Conservation (phyloP, 2,329 filamentous ascomycete genomes). For the Paramyrothecium roridum region DNA sequence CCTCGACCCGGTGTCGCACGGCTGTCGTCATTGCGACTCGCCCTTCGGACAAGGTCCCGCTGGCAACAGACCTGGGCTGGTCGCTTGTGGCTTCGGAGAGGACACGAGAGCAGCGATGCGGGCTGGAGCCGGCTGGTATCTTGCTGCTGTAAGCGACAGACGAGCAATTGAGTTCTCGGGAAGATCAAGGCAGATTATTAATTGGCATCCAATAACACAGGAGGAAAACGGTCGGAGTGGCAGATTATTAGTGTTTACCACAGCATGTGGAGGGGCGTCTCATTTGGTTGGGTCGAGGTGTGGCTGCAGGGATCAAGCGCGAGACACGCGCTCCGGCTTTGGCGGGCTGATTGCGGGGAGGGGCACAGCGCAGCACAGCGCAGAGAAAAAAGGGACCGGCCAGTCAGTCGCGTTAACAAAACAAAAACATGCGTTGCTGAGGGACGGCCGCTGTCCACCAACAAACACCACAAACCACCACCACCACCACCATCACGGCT, state of each 20-base stretch:
- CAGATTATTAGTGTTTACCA: background rate
- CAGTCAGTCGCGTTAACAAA: conserved; percentile 14
- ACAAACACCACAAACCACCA: conserved; percentile 5
- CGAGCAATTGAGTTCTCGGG: too few relatives aligned
- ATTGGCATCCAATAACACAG: background rate
- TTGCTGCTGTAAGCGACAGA: too few relatives aligned
- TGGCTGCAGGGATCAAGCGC: background rate
- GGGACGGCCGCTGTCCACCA: conserved; percentile 5
- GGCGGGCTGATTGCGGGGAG: conserved; percentile 3
- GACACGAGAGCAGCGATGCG: too few relatives aligned
- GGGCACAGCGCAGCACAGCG: background rate
- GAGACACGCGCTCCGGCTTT: background rate
- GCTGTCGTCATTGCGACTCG: conserved; percentile 7
- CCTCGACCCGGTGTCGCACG: conserved; percentile 21
- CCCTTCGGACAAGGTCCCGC: conserved; percentile 11
- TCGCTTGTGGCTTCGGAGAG: too few relatives aligned
- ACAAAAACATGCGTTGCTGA: conserved; percentile 24
- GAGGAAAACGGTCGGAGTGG: background rate
- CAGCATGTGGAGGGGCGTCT: background rate
- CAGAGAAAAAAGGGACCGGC: background rate
- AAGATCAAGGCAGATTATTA: background rate
- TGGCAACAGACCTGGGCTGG: too few relatives aligned
- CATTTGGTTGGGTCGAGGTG: background rate
- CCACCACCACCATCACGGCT: conserved; percentile 4
- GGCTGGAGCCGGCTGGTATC: too few relatives aligned